Evolutionary conservation across 2,329 filamentous ascomycete genomes (phyloP), one percentile per base, ranked within the genome.

Genomic region (Aureobasidium sp.): DNA sequence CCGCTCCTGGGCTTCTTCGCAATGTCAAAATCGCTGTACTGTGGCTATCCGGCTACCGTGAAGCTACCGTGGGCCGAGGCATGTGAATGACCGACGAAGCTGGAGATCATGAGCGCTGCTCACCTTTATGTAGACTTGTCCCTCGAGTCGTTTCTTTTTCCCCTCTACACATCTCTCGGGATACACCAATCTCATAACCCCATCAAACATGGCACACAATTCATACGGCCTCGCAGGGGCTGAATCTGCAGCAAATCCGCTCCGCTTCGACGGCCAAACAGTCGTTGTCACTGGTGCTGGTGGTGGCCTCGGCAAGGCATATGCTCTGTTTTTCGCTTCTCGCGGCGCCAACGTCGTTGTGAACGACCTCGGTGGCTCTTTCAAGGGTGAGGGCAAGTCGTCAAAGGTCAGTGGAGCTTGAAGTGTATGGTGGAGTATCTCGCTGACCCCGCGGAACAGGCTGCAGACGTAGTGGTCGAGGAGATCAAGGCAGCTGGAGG

Each of bases 331-430:
- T 82, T 97, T 96, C 74, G 94, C 84, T 63, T 91, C 90, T 62
- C 86, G 93, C 73, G 94, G 94, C 71, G 94, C 91, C 69, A 95
- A 88, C 76, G 89, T 96, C 69, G 93, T 99, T 52, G 94, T 99
- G 70, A 99, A 99, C 76, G 94, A 99, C 74, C 84, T 97, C 57
- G 94, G 94, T 65, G 90, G 85, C 56, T 94, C 91, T 51, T 92
- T 94, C 82, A 93, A 94, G 77, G 93, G 94, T 69, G 91, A 97
- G 79, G 93, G 92, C 64, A 86, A 83, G 69, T 93, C 89, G 45
- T 86, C 85, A 75, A 95, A 91, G 85, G 92, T 96, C 78, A 68
- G 80, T 69, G 25, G 29, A n/a, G 6, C 42, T 22, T 52, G 15
- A 5, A 37, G 44, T 36, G 36, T 2, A 14, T 17, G 15, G 9